A percentile compares a stretch with the other conserved stretches of the same genome.
Evolutionary conservation across 2,329 filamentous ascomycete genomes (phyloP).

Genomic region (Claviceps sp.): DNA sequence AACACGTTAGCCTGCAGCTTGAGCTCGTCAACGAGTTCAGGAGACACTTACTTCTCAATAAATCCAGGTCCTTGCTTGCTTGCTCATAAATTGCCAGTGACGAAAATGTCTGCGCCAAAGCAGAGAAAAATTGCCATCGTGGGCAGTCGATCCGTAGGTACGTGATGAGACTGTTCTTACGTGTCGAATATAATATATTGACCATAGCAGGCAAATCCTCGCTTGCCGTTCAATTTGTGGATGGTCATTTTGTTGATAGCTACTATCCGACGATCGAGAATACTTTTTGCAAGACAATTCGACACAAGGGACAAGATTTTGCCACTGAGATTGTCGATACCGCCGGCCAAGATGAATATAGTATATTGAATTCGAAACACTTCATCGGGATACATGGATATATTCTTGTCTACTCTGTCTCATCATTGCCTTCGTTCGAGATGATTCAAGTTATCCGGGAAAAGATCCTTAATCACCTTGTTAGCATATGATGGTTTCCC

Average conservation of each 20-base stretch:
- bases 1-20: not conserved
- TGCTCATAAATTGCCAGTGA: not conserved
- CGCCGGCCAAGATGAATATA: constrained; percentile 97
- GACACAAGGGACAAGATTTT: constrained; percentile 84
- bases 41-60: not conserved
- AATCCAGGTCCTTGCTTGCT: not conserved
- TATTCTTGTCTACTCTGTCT: constrained; percentile 96
- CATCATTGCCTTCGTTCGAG: constrained; percentile 85
- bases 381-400: constrained; percentile 99
- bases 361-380: constrained; percentile 94
- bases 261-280: constrained; percentile 99
- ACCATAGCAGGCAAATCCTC: constrained; percentile 73
- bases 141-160: constrained; percentile 74
- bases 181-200: not conserved
- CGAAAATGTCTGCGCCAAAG: constrained; percentile 56
- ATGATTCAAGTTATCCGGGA: constrained; percentile 94
- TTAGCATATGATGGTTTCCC: constrained; percentile 31
- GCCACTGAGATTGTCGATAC: constrained; percentile 97
- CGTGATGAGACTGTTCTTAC: constrained; percentile 11
- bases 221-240: constrained; percentile 90
- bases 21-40: not conserved
- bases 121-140: constrained; percentile 94
- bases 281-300: constrained; percentile 92
- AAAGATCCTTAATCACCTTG: constrained; percentile 93
- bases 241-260: constrained; percentile 95